Evolutionary conservation across 805 yeast genomes (phyloP).

Genomic region (Metschnikowia rubicola): DNA sequence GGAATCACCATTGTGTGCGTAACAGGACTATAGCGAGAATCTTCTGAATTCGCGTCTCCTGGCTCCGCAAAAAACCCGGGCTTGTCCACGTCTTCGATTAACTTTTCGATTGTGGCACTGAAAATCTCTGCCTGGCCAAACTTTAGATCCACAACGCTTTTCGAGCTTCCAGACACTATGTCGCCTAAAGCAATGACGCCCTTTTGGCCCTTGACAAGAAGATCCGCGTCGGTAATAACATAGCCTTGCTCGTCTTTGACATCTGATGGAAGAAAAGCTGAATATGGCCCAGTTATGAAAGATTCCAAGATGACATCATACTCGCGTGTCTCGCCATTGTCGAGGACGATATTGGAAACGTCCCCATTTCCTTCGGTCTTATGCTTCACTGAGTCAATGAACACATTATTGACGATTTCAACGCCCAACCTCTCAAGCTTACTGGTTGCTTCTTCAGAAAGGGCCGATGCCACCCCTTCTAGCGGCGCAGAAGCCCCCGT

Average conservation of each 20-base stretch:
- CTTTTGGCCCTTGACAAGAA: constrained; percentile 22
- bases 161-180: constrained; percentile 22
- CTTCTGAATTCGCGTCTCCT: neutral
- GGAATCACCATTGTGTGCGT: constrained; percentile 26
- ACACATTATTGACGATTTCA: constrained; percentile 9
- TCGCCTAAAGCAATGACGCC: constrained; percentile 38
- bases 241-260: constrained; percentile 27
- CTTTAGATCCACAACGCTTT: constrained; percentile 26
- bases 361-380: constrained; percentile 8
- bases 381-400: constrained; percentile 12
- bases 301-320: constrained; percentile 33
- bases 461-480: constrained; percentile 1
- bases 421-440: constrained; percentile 15
- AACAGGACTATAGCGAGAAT: constrained; percentile 3
- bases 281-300: constrained; percentile 27
- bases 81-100: neutral
- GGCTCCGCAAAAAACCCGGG: neutral
- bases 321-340: constrained; percentile 16
- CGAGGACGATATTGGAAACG: constrained; percentile 12
- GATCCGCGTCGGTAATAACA: constrained; percentile 25
- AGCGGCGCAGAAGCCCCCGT: constrained; percentile 14
- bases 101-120: constrained; percentile 1
- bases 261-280: constrained; percentile 26
- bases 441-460: constrained; percentile 6
- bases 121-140: constrained; percentile 21